Conservation (phyloP, 495 filamentous ascomycete genomes). For the Daldinia bambusicola region DNA sequence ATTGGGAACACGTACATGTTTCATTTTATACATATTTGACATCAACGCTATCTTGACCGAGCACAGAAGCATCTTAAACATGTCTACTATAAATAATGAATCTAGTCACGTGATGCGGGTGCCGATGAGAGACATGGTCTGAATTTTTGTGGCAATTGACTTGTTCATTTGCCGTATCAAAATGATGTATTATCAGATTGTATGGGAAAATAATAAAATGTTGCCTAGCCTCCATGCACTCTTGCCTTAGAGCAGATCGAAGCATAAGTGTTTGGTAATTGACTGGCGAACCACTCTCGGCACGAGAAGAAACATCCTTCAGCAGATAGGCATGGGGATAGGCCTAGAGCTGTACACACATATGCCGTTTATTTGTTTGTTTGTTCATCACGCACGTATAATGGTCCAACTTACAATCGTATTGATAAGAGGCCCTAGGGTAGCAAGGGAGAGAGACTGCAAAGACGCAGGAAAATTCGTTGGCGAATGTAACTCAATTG, state of each 20-base stretch:
- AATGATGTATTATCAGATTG: too few relatives aligned
- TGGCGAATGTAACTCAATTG: slow-evolving; percentile 40
- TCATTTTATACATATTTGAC: background rate
- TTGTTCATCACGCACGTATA: slow-evolving; percentile 21
- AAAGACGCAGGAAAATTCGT: slow-evolving; percentile 15
- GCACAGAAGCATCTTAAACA: background rate
- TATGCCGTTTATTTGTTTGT: slow-evolving; percentile 73
- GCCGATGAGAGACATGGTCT: background rate
- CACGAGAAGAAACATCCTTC: slow-evolving; percentile 95
- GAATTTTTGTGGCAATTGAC: background rate
- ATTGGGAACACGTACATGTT: slow-evolving; percentile 21
- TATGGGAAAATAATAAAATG: slow-evolving; percentile 54
- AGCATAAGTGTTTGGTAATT: slow-evolving; percentile 91
- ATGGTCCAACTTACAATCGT: slow-evolving; percentile 9
- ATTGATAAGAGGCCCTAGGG: background rate
- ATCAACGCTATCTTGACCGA: background rate
- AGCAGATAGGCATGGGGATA: slow-evolving; percentile 78
- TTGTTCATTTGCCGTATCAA: background rate
- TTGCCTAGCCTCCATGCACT: slow-evolving; percentile 93
- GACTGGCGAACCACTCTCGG: slow-evolving; percentile 83
- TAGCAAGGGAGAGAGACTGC: background rate
- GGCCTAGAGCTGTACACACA: slow-evolving; percentile 98
- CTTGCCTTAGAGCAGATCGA: slow-evolving; percentile 65
- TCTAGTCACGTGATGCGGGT: background rate
- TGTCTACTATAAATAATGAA: background rate